Evolutionary conservation across 306 rosid species (phyloP).

Genomic region (Lathyrus oleraceus): DNA sequence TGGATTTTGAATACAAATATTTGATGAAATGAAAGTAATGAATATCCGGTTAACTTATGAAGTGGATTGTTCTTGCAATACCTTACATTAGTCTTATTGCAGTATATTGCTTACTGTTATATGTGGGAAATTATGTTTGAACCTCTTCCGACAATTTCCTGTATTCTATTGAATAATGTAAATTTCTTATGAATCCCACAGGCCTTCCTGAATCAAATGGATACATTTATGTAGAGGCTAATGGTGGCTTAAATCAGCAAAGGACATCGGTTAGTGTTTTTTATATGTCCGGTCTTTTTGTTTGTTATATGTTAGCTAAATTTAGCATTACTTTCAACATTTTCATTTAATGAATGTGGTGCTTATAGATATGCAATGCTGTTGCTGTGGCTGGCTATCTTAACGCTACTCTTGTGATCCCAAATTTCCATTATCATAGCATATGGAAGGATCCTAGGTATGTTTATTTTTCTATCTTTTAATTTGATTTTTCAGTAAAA

Average conservation of each 20-base stretch:
- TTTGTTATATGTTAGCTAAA: conserved; percentile 25
- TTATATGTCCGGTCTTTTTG: conserved; percentile 6
- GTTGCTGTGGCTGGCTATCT: conserved; percentile 93
- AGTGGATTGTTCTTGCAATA: conserved; percentile 1
- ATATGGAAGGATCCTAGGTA: conserved; percentile 96
- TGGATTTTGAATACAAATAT: neutral
- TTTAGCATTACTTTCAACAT: conserved; percentile 28
- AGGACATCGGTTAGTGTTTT: conserved; percentile 69
- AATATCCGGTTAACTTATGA: conserved; percentile 11
- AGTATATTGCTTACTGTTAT: conserved; percentile 9
- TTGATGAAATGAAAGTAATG: neutral
- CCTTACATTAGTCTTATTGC: conserved; percentile 4
- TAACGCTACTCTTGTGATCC: conserved; percentile 83
- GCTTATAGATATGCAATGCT: conserved; percentile 79
- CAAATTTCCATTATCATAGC: conserved; percentile 86
- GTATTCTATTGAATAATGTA: conserved; percentile 26
- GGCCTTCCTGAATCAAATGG: conserved; percentile 84
- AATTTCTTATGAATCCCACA: conserved; percentile 31
- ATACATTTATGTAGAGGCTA: conserved; percentile 78
- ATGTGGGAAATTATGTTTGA: neutral
- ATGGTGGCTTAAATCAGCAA: conserved; percentile 91
- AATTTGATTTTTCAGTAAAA: conserved; percentile 1
- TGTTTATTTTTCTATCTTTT: conserved; percentile 18
- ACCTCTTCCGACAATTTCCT: conserved; percentile 5
- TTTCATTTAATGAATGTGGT: conserved; percentile 35